Percentiles rank a stretch among this genome's conserved stretches.
Evolutionary conservation across 2,329 filamentous ascomycete genomes (phyloP).

Genomic region (Colletotrichum sp.): DNA sequence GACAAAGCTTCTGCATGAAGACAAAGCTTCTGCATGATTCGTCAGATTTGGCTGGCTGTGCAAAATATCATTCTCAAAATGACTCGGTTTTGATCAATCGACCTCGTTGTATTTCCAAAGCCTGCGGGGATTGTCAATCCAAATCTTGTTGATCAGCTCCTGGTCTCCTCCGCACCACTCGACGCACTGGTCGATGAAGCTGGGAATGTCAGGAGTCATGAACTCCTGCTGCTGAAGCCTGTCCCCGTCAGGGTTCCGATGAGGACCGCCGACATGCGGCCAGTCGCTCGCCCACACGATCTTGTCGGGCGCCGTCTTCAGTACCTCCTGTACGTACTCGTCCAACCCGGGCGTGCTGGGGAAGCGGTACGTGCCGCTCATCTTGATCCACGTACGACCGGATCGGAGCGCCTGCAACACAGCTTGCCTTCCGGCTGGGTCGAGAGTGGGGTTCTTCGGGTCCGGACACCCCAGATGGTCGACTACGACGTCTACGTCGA

Average conservation of each 20-base stretch:
- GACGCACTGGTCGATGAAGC: neutral
- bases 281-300: slow-evolving; percentile 13
- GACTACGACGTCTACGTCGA: neutral
- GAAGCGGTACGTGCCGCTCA: neutral
- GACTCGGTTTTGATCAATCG: neutral
- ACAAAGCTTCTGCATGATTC: neutral
- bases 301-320: neutral
- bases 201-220: neutral
- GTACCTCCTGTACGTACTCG: neutral
- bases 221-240: neutral
- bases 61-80: neutral
- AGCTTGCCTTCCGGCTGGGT: neutral
- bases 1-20: neutral
- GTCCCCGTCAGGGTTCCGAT: neutral
- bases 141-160: neutral
- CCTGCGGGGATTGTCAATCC: neutral
- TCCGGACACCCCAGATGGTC: neutral
- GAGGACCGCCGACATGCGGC: slow-evolving; percentile 2
- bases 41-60: neutral
- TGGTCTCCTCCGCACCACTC: neutral
- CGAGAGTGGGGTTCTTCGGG: neutral
- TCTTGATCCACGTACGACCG: neutral
- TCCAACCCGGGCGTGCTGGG: neutral
- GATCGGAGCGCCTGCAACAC: neutral
- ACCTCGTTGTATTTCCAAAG: neutral